Evolutionary conservation across 768 basidiomycete genomes (phyloP).

Genomic region (Xanthoconium stramineum): DNA sequence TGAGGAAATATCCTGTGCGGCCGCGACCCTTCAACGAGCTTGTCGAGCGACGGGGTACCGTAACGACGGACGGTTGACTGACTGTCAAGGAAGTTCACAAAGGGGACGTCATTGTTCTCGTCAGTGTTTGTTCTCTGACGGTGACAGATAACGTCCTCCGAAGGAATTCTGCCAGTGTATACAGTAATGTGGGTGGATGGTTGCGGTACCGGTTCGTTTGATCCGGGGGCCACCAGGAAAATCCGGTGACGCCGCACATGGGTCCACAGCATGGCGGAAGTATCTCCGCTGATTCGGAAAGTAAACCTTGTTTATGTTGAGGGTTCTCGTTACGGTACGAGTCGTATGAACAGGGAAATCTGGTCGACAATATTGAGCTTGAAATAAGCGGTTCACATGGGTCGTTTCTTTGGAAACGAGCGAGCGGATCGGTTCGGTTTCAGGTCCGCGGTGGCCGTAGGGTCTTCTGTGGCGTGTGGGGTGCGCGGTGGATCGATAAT

Average conservation of each 20-base stretch:
- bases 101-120: background rate
- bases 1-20: background rate
- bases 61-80: background rate
- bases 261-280: slow-evolving; percentile 6
- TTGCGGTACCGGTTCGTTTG: slow-evolving; percentile 12
- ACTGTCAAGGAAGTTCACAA: background rate
- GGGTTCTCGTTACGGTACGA: slow-evolving; percentile 21
- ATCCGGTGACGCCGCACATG: slow-evolving; percentile 5
- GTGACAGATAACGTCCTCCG: background rate
- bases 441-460: too few relatives aligned
- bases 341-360: too few relatives aligned
- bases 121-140: slow-evolving; percentile 1
- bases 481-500: slow-evolving; percentile 15
- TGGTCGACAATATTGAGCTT: too few relatives aligned
- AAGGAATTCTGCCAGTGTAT: background rate
- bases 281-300: slow-evolving; percentile 26
- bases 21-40: background rate
- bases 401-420: slow-evolving; percentile 5
- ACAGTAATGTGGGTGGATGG: background rate
- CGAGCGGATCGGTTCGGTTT: too few relatives aligned
- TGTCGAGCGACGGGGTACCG: background rate
- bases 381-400: slow-evolving; percentile 9
- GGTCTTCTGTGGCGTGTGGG: slow-evolving; percentile 22
- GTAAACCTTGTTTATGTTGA: background rate
- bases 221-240: slow-evolving; percentile 3